These are phyloP conservation scores for Pharus latifolius DNA, from an alignment of 176 grass and related monocot genomes.

Conservation along the genomic window DNA sequence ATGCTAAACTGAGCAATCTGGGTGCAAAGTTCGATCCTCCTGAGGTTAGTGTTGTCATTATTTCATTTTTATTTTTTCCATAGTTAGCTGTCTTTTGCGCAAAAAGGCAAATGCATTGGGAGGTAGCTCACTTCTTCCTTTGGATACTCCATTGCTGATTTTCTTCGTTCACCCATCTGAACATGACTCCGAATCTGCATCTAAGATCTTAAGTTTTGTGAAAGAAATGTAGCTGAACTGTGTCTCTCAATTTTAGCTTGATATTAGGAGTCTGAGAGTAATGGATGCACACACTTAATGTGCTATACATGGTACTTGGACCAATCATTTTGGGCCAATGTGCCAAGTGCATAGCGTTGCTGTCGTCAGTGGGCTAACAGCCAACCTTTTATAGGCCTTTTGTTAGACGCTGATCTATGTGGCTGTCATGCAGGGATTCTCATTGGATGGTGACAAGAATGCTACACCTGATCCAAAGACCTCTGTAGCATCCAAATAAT, in stretches of 20 bases:
- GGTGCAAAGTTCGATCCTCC: constrained; percentile 74
- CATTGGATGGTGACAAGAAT: constrained; percentile 41
- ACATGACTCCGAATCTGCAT: no score
- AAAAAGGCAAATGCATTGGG: neutral
- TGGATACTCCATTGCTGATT: neutral
- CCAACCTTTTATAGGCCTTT: constrained; percentile 16
- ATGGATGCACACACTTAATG: no score
- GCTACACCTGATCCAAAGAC: constrained; percentile 32
- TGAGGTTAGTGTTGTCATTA: constrained; percentile 32
- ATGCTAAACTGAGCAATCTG: constrained; percentile 90
- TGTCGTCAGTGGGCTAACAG: no score
- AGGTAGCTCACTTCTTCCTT: neutral
- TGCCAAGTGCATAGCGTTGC: no score
- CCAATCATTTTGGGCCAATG: no score
- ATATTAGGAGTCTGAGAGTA: no score
- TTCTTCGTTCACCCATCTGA: neutral
- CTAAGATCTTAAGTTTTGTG: no score
- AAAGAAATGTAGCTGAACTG: no score
- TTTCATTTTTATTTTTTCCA: neutral
- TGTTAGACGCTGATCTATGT: neutral
- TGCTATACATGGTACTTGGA: no score
- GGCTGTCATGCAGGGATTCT: constrained; percentile 53
- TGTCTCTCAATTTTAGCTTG: no score
- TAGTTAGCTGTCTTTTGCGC: no score
- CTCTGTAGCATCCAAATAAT: constrained; percentile 46